Evolutionary conservation across 495 filamentous ascomycete species (phyloP).

Genomic region (Venustampulla echinocandica): DNA sequence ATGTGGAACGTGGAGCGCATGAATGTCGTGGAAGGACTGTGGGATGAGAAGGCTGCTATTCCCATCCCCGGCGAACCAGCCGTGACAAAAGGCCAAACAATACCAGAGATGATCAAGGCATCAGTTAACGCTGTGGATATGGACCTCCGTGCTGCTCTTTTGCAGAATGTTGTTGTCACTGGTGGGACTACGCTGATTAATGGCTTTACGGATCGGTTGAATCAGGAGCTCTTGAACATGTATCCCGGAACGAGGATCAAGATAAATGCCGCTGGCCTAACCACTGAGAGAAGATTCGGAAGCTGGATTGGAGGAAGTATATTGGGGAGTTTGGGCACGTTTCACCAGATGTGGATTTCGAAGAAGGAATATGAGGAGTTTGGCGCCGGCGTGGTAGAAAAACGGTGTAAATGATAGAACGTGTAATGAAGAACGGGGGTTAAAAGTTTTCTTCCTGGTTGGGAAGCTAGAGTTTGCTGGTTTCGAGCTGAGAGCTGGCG

Average conservation of each 20-base stretch:
- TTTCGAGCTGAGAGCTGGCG: no score
- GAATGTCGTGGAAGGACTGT: slow-evolving; percentile 76
- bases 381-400: slow-evolving; percentile 62
- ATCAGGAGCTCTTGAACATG: slow-evolving; percentile 66
- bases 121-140: slow-evolving; percentile 73
- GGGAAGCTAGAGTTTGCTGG: no score
- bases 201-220: slow-evolving; percentile 82
- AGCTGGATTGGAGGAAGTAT: slow-evolving; percentile 97
- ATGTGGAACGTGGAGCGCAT: slow-evolving; percentile 84
- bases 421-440: no score
- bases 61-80: slow-evolving; percentile 22
- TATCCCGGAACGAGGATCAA: slow-evolving; percentile 78
- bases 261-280: slow-evolving; percentile 75
- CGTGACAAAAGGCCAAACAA: slow-evolving; percentile 57
- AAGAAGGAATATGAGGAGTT: slow-evolving; percentile 77
- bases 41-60: slow-evolving; percentile 66
- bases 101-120: slow-evolving; percentile 72
- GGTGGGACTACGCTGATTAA: slow-evolving; percentile 77
- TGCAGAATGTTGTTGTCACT: slow-evolving; percentile 88
- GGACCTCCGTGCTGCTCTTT: slow-evolving; percentile 72
- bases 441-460: no score
- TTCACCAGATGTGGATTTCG: slow-evolving; percentile 98
- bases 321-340: slow-evolving; percentile 90
- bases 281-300: slow-evolving; percentile 78
- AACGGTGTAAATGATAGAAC: slow-evolving; percentile 57